Percentiles rank a stretch among this genome's conserved stretches.
phyloP scores from a whole-genome alignment of 495 filamentous ascomycete genomes.

The Cladorrhinum samala region DNA sequence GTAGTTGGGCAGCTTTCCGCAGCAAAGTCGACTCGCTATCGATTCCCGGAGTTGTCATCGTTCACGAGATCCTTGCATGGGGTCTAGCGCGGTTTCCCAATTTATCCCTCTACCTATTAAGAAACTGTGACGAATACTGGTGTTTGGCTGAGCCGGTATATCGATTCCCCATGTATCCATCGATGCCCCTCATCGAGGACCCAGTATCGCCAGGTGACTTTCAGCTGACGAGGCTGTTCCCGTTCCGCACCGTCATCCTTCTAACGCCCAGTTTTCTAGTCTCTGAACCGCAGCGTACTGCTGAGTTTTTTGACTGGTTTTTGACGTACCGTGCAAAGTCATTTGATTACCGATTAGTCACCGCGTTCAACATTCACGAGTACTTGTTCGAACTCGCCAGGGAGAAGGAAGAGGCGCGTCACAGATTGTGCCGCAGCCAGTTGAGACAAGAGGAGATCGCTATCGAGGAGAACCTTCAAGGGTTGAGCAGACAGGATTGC shows the following conservation, averaged over 20 bases:
- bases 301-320: slow-evolving; percentile 56
- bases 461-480: slow-evolving; percentile 10
- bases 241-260: slow-evolving; percentile 50
- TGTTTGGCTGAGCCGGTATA: slow-evolving; percentile 25
- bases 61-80: slow-evolving; percentile 29
- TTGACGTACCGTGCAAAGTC: slow-evolving; percentile 18
- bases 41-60: slow-evolving; percentile 25
- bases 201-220: slow-evolving; percentile 20
- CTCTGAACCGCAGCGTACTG: slow-evolving; percentile 43
- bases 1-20: slow-evolving; percentile 26
- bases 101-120: slow-evolving; percentile 14
- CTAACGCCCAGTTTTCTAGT: slow-evolving; percentile 59
- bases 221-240: slow-evolving; percentile 49
- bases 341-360: slow-evolving; percentile 26
- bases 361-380: slow-evolving; percentile 34
- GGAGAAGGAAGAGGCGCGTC: slow-evolving; percentile 32
- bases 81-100: slow-evolving; percentile 23
- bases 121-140: slow-evolving; percentile 24
- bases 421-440: slow-evolving; percentile 11
- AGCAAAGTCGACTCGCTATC: background rate
- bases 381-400: slow-evolving; percentile 37
- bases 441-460: slow-evolving; percentile 9
- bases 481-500: slow-evolving; percentile 22
- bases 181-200: slow-evolving; percentile 5
- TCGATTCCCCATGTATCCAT: slow-evolving; percentile 18